These are phyloP conservation scores for Chalaropsis thielavioides DNA, from an alignment of 2,329 filamentous ascomycete genomes.

Conservation along the genomic window DNA sequence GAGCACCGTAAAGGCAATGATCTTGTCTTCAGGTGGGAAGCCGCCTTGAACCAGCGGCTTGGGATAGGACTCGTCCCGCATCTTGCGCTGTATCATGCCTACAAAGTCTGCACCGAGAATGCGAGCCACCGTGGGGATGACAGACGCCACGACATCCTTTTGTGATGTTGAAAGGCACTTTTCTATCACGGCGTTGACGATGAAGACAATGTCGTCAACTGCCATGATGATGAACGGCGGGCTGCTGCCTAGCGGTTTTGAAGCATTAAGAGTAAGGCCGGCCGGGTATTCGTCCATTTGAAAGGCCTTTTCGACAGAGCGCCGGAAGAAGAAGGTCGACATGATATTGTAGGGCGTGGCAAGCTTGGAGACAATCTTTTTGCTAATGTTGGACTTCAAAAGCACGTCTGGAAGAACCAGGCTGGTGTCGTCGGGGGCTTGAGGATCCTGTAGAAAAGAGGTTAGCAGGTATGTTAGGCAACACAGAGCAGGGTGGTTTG, in stretches of 20 bases:
- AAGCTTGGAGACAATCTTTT: conserved; percentile 63
- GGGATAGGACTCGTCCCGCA: conserved; percentile 91
- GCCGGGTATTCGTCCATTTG: conserved; percentile 81
- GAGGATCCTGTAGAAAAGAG: conserved; percentile 31
- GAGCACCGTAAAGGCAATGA: conserved; percentile 78
- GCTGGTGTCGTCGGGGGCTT: conserved; percentile 37
- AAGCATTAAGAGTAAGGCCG: conserved; percentile 63
- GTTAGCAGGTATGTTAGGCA: conserved; percentile 16
- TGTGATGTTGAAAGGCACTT: conserved; percentile 79
- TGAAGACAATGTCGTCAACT: conserved; percentile 98
- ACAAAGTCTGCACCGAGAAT: conserved; percentile 83
- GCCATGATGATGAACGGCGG: conserved; percentile 87
- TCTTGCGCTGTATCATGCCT: conserved; percentile 92
- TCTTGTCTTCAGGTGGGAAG: conserved; percentile 73
- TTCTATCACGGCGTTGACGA: conserved; percentile 82
- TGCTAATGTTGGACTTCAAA: conserved; percentile 60
- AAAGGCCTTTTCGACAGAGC: conserved; percentile 94
- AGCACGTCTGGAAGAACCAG: conserved; percentile 61
- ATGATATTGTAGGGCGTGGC: conserved; percentile 74
- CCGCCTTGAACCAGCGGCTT: conserved; percentile 63
- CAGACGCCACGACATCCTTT: conserved; percentile 57
- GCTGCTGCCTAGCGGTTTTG: conserved; percentile 56
- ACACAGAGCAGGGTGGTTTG: neutral
- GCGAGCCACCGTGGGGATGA: conserved; percentile 63
- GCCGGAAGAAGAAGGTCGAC: conserved; percentile 91